Evolutionary conservation across 495 filamentous ascomycete genomes (phyloP).

Genomic region (Daldinia grandis): DNA sequence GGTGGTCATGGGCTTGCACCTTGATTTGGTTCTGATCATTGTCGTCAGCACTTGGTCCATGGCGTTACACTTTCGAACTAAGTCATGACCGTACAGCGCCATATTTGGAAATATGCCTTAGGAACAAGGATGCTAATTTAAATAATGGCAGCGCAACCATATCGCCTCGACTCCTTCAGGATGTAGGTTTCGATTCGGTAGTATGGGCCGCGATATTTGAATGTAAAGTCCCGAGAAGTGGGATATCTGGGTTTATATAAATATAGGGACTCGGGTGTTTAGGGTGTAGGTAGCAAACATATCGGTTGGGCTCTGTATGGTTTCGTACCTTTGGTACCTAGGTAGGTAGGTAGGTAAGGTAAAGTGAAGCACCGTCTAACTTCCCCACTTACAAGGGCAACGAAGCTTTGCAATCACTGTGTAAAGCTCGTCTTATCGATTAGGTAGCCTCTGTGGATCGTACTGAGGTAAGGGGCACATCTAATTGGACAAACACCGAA

Average conservation of each 20-base stretch:
- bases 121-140: constrained; percentile 58
- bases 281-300: constrained; percentile 9
- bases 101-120: constrained; percentile 67
- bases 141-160: constrained; percentile 63
- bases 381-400: constrained; percentile 2
- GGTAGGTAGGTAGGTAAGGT: too few relatives aligned
- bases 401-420: constrained; percentile 1
- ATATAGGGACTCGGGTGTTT: neutral
- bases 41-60: constrained; percentile 21
- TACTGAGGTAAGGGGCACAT: neutral
- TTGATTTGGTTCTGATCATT: constrained; percentile 87
- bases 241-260: constrained; percentile 3
- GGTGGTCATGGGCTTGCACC: constrained; percentile 92
- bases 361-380: neutral
- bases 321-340: neutral
- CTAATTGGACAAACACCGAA: constrained; percentile 14
- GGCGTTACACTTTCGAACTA: neutral
- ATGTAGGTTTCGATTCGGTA: constrained; percentile 4
- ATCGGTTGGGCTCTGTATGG: neutral
- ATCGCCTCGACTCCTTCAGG: constrained; percentile 13
- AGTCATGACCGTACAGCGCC: constrained; percentile 57
- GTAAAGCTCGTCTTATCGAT: constrained; percentile 30
- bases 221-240: neutral
- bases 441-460: neutral
- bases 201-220: constrained; percentile 8